Evolutionary conservation across 2,329 filamentous ascomycete species (phyloP).

Genomic region (Hirsutella rhossiliensis): DNA sequence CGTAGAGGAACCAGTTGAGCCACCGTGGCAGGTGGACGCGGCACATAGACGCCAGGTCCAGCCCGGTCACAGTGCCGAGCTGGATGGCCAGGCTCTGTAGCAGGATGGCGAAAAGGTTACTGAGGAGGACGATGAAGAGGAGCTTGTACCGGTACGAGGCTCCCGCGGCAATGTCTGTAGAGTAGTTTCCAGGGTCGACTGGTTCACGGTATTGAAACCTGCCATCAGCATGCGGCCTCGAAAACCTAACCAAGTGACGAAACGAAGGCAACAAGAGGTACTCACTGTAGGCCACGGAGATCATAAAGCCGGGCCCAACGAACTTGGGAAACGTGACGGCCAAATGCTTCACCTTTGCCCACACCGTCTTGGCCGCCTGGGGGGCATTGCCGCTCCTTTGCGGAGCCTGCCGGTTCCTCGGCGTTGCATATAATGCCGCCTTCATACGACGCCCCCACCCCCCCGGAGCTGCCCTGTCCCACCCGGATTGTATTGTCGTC

Average conservation of each 20-base stretch:
- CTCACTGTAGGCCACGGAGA: conserved; percentile 45
- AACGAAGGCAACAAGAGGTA: too few species aligned
- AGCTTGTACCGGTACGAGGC: conserved; percentile 52
- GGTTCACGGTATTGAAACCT: too few species aligned
- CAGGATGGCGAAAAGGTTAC: conserved; percentile 60
- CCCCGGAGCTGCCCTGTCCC: too few species aligned
- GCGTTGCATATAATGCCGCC: too few species aligned
- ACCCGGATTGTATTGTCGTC: too few species aligned
- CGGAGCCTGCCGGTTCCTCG: too few species aligned
- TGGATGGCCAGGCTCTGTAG: conserved; percentile 58
- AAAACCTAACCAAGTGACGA: too few species aligned
- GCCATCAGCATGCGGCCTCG: too few species aligned
- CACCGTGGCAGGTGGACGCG: conserved; percentile 52
- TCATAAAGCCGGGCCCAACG: conserved; percentile 56
- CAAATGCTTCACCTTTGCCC: conserved; percentile 8
- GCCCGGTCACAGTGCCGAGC: conserved; percentile 55
- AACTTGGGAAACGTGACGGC: conserved; percentile 25
- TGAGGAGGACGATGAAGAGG: conserved; percentile 56
- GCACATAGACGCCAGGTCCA: conserved; percentile 55
- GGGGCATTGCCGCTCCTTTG: too few species aligned
- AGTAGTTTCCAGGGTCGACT: conserved; percentile 56
- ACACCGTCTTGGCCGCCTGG: too few species aligned
- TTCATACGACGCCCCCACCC: too few species aligned
- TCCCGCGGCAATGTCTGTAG: conserved; percentile 58
- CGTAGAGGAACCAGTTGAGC: conserved; percentile 50